Evolutionary conservation across 768 basidiomycete species (phyloP).

Genomic region (Mycena metata): DNA sequence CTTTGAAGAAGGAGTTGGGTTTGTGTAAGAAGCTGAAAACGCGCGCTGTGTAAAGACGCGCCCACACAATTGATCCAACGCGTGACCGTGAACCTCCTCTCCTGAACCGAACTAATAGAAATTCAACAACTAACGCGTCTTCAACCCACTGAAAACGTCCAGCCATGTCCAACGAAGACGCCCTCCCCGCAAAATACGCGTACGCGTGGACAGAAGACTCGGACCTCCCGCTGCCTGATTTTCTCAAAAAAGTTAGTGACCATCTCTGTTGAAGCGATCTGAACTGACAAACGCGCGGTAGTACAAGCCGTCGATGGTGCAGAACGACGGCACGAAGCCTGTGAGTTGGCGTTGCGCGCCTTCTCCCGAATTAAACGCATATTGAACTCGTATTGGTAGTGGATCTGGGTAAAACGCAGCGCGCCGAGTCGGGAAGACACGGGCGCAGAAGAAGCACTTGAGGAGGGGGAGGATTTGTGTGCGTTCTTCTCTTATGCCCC

Average conservation of each 20-base stretch:
- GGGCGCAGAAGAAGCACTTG: constrained; percentile 50
- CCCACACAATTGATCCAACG: neutral
- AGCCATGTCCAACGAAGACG: constrained; percentile 54
- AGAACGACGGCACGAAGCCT: constrained; percentile 82
- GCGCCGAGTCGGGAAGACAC: constrained; percentile 42
- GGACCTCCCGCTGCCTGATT: constrained; percentile 61
- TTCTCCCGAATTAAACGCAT: neutral
- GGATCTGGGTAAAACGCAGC: constrained; percentile 71
- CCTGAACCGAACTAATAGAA: neutral
- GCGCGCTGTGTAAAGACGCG: neutral
- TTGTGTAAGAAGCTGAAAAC: too few relatives aligned
- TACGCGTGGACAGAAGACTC: constrained; percentile 67
- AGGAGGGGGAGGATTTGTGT: constrained; percentile 64
- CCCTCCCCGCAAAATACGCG: constrained; percentile 54
- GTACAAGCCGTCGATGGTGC: constrained; percentile 84
- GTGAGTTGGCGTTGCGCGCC: constrained; percentile 53
- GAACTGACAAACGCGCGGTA: constrained; percentile 41
- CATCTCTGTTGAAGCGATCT: constrained; percentile 12
- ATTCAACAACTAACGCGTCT: neutral
- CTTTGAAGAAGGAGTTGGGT: constrained; percentile 34
- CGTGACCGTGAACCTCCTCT: constrained; percentile 8
- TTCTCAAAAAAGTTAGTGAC: constrained; percentile 64
- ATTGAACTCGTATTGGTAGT: constrained; percentile 53
- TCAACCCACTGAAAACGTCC: too few relatives aligned
- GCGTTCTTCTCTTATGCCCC: constrained; percentile 32